A percentile compares a stretch with the other conserved stretches of the same genome.
Conservation (phyloP, 2,329 filamentous ascomycete species). For the Ilyonectria destructans region DNA sequence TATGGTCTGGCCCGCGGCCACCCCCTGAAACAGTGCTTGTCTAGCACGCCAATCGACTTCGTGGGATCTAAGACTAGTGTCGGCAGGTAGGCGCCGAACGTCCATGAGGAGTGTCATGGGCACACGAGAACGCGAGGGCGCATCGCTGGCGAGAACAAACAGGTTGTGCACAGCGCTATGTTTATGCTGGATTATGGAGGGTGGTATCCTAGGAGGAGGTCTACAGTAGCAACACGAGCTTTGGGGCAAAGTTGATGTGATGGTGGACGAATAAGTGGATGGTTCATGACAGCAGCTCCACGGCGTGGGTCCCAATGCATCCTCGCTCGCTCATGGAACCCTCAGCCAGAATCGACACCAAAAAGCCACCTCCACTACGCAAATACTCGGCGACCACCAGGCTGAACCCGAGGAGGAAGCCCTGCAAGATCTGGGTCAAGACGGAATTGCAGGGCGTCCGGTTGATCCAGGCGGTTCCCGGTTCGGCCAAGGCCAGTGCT, state of each 20-base stretch:
- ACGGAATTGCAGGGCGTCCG: slow-evolving; percentile 45
- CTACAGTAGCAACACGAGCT: slow-evolving; percentile 49
- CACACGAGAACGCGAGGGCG: slow-evolving; percentile 3
- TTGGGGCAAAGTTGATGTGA: slow-evolving; percentile 41
- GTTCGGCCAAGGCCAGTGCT: slow-evolving; percentile 37
- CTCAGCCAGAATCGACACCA: background rate
- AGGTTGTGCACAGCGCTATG: background rate
- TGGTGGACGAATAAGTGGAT: slow-evolving; percentile 29
- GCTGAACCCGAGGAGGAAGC: slow-evolving; percentile 4
- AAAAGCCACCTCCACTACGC: background rate
- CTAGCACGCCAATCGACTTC: slow-evolving; percentile 40
- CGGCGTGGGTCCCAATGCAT: slow-evolving; percentile 21
- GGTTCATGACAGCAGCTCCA: slow-evolving; percentile 13
- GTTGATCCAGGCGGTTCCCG: slow-evolving; percentile 35
- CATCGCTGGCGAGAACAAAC: background rate
- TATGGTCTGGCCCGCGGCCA: slow-evolving; percentile 44
- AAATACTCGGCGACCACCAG: background rate
- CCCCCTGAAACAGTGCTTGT: slow-evolving; percentile 48
- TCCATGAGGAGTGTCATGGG: slow-evolving; percentile 27
- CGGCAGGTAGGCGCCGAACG: slow-evolving; percentile 39
- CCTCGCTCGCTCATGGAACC: slow-evolving; percentile 2
- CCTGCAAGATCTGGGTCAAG: slow-evolving; percentile 42
- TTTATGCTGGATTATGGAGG: background rate
- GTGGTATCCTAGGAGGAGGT: too few relatives aligned
- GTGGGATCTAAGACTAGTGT: slow-evolving; percentile 42